Evolutionary conservation across 768 basidiomycete genomes (phyloP).

Genomic region (Mycena epipterygia): DNA sequence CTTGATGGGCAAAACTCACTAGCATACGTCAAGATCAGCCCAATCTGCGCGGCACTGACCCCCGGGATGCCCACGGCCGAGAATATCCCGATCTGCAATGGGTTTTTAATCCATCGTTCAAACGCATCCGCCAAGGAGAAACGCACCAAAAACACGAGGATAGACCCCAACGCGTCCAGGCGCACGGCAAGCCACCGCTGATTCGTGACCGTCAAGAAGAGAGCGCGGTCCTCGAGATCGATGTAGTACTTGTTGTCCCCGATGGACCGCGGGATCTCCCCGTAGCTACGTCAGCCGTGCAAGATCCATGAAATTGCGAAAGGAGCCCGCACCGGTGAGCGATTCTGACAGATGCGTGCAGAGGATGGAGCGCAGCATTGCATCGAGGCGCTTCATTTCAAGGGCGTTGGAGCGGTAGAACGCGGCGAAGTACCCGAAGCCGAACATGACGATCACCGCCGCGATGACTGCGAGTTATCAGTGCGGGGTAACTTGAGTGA

Average conservation of each 20-base stretch:
- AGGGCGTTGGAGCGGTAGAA: slow-evolving; percentile 82
- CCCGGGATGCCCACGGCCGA: slow-evolving; percentile 67
- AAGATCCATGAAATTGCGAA: not conserved
- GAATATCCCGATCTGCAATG: slow-evolving; percentile 71
- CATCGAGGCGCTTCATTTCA: slow-evolving; percentile 76
- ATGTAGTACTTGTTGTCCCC: slow-evolving; percentile 75
- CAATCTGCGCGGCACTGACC: slow-evolving; percentile 76
- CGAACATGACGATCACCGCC: slow-evolving; percentile 63
- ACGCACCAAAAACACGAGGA: slow-evolving; percentile 67
- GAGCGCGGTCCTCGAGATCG: slow-evolving; percentile 82
- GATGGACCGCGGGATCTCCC: slow-evolving; percentile 71
- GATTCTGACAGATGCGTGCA: slow-evolving; percentile 87
- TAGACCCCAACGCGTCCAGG: slow-evolving; percentile 76
- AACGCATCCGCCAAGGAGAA: not conserved
- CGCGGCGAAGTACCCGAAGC: slow-evolving; percentile 73
- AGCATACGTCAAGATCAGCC: slow-evolving; percentile 78
- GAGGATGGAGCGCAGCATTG: slow-evolving; percentile 78
- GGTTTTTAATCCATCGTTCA: not conserved
- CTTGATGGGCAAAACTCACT: slow-evolving; percentile 50
- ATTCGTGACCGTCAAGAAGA: slow-evolving; percentile 75
- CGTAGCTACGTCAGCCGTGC: slow-evolving; percentile 62
- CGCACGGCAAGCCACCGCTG: slow-evolving; percentile 84
- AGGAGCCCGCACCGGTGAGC: slow-evolving; percentile 59
- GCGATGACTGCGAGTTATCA: slow-evolving; percentile 63
- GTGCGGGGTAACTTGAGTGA: not conserved